Percentiles rank a stretch among this genome's conserved stretches.
Evolutionary conservation across 352 stramenopile genomes (phyloP).

Genomic region (Globisporangium abappressorium): DNA sequence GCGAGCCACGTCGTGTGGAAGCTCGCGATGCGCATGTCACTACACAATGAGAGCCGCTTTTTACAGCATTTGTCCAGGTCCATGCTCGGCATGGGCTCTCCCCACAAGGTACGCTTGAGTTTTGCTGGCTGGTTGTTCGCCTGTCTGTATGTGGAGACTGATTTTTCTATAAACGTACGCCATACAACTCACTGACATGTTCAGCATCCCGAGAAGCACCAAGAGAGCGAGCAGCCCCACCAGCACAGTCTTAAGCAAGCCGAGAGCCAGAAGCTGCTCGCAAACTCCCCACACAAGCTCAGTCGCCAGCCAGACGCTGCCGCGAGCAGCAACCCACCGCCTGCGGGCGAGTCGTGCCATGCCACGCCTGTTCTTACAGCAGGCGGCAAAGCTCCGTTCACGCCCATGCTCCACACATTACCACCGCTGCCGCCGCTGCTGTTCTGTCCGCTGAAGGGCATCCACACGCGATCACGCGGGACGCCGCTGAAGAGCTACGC

Average conservation of each 20-base stretch:
- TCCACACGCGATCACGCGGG: slow-evolving; percentile 28
- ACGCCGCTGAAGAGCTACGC: slow-evolving; percentile 55
- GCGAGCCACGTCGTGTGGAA: slow-evolving; percentile 62
- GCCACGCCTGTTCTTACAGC: slow-evolving; percentile 13
- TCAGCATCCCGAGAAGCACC: slow-evolving; percentile 20
- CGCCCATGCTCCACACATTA: slow-evolving; percentile 26
- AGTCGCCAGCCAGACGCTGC: not conserved
- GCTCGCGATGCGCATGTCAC: slow-evolving; percentile 62
- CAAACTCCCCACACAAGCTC: slow-evolving; percentile 12
- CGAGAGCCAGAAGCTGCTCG: slow-evolving; percentile 28
- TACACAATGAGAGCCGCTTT: slow-evolving; percentile 58
- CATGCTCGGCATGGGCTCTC: slow-evolving; percentile 42
- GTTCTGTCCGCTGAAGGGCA: slow-evolving; percentile 46
- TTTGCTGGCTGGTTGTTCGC: not conserved
- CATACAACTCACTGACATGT: not conserved
- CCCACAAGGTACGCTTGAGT: slow-evolving; percentile 39
- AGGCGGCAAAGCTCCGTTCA: slow-evolving; percentile 18
- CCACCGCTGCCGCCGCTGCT: slow-evolving; percentile 54
- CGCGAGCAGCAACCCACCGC: not conserved
- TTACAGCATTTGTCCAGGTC: slow-evolving; percentile 69
- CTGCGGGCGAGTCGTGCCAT: not conserved
- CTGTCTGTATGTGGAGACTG: not conserved
- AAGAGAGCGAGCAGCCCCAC: slow-evolving; percentile 11
- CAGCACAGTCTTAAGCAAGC: slow-evolving; percentile 29
- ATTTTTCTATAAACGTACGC: slow-evolving; percentile 7